Percentiles rank a stretch among this genome's conserved stretches.
phyloP scores from a whole-genome alignment of 768 basidiomycete species.

The Calocera viscosa region DNA sequence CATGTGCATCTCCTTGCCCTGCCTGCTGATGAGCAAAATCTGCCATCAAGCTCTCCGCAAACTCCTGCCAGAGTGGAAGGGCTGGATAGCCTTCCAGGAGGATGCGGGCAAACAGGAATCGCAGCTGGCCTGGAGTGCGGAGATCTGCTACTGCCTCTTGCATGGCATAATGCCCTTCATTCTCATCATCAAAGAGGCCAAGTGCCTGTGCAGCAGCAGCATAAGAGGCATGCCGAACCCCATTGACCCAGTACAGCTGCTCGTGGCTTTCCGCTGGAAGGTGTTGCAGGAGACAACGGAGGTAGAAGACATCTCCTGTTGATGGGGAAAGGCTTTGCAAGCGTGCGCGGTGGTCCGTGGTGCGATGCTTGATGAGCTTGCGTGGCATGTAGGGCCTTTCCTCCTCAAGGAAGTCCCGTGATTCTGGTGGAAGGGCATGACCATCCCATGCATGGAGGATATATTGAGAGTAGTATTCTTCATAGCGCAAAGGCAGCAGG shows the following conservation, averaged over 20 bases:
- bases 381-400: background rate
- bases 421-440: background rate
- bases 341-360: background rate
- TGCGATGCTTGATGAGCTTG: background rate
- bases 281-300: constrained; percentile 24
- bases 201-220: constrained; percentile 22
- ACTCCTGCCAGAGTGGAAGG: constrained; percentile 23
- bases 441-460: background rate
- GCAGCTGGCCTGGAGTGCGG: constrained; percentile 29
- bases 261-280: constrained; percentile 17
- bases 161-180: constrained; percentile 26
- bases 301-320: constrained; percentile 29
- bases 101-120: constrained; percentile 32
- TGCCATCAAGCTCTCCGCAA: constrained; percentile 19
- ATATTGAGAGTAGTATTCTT: background rate
- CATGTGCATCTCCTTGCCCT: constrained; percentile 18
- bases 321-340: constrained; percentile 18
- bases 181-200: constrained; percentile 21
- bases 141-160: constrained; percentile 27
- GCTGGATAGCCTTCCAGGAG: constrained; percentile 25
- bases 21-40: constrained; percentile 15
- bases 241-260: constrained; percentile 21
- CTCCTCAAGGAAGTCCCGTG: background rate
- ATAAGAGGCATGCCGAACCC: constrained; percentile 15
- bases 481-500: background rate